A percentile compares a stretch with the other conserved stretches of the same genome.
These are phyloP conservation scores for Ceratocystis cacaofunesta DNA, from an alignment of 2,329 filamentous ascomycete species.

Conservation along the genomic window DNA sequence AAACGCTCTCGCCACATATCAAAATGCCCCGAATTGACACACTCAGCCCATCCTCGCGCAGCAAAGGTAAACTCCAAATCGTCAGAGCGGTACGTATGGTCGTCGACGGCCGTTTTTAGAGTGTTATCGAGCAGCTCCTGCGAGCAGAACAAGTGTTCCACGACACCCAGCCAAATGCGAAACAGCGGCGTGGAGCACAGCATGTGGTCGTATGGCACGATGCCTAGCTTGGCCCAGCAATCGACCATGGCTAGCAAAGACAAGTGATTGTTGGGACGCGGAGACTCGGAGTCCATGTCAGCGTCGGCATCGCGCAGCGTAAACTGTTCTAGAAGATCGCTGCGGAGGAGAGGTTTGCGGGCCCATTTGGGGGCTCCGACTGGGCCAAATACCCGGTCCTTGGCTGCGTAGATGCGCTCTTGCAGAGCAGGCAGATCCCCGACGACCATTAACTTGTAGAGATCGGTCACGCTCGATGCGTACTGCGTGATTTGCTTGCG, in stretches of 20 bases:
- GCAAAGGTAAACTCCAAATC: constrained; percentile 97
- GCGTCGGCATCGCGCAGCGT: constrained; percentile 48
- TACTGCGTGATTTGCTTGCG: constrained; percentile 90
- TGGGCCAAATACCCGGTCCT: constrained; percentile 57
- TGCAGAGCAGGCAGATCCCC: constrained; percentile 64
- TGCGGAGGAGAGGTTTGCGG: constrained; percentile 56
- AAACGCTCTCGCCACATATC: constrained; percentile 87
- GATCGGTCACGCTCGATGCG: constrained; percentile 75
- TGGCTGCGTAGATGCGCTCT: constrained; percentile 47
- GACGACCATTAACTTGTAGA: constrained; percentile 94
- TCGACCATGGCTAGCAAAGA: constrained; percentile 93
- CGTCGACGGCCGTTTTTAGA: constrained; percentile 71
- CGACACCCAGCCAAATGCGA: constrained; percentile 91
- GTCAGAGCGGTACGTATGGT: constrained; percentile 84
- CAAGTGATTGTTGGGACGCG: constrained; percentile 84
- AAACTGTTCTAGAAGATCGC: constrained; percentile 77
- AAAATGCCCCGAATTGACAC: constrained; percentile 81
- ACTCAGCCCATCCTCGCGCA: constrained; percentile 87
- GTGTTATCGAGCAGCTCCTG: constrained; percentile 66
- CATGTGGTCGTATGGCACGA: constrained; percentile 98
- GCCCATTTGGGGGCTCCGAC: constrained; percentile 50
- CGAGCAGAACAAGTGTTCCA: constrained; percentile 86
- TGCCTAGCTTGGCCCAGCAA: constrained; percentile 88
- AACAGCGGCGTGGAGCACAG: constrained; percentile 97
- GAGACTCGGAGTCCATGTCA: constrained; percentile 33